These are phyloP conservation scores for Microcyclospora pomicola DNA, from an alignment of 2,329 filamentous ascomycete species.

Conservation along the genomic window DNA sequence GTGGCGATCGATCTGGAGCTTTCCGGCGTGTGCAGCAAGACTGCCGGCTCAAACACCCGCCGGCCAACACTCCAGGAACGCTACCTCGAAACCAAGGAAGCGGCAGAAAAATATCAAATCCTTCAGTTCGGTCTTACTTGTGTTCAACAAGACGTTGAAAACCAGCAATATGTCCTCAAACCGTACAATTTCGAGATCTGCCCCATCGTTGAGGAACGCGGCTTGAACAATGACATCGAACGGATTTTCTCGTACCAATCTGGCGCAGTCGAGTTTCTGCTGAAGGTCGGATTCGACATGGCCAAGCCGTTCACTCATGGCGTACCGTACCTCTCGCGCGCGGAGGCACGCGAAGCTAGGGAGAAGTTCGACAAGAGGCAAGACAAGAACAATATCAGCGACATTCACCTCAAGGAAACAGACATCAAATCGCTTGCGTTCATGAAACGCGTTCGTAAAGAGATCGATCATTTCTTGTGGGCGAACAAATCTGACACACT, in stretches of 20 bases:
- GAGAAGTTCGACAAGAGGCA: slow-evolving; percentile 30
- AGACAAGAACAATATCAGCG: slow-evolving; percentile 26
- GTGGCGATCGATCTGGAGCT: slow-evolving; percentile 54
- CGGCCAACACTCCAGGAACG: slow-evolving; percentile 44
- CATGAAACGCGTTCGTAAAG: slow-evolving; percentile 30
- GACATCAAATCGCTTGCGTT: slow-evolving; percentile 41
- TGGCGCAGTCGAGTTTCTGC: slow-evolving; percentile 47
- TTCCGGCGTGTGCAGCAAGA: slow-evolving; percentile 42
- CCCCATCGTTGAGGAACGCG: slow-evolving; percentile 38
- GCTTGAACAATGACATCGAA: slow-evolving; percentile 37
- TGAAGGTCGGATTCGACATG: slow-evolving; percentile 45
- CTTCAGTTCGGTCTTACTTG: slow-evolving; percentile 55
- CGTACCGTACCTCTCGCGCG: slow-evolving; percentile 48
- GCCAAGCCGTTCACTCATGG: slow-evolving; percentile 42
- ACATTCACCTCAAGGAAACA: slow-evolving; percentile 38
- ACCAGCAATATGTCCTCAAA: slow-evolving; percentile 43
- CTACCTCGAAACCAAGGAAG: slow-evolving; percentile 46
- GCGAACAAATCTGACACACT: slow-evolving; percentile 19
- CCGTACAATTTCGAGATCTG: slow-evolving; percentile 53
- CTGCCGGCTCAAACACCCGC: slow-evolving; percentile 23
- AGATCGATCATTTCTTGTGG: slow-evolving; percentile 13
- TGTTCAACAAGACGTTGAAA: slow-evolving; percentile 41
- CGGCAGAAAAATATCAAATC: slow-evolving; percentile 49
- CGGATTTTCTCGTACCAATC: slow-evolving; percentile 47
- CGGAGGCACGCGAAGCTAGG: slow-evolving; percentile 40